Conservation (phyloP, 2,329 filamentous ascomycete genomes). For the Penicillium decumbens region DNA sequence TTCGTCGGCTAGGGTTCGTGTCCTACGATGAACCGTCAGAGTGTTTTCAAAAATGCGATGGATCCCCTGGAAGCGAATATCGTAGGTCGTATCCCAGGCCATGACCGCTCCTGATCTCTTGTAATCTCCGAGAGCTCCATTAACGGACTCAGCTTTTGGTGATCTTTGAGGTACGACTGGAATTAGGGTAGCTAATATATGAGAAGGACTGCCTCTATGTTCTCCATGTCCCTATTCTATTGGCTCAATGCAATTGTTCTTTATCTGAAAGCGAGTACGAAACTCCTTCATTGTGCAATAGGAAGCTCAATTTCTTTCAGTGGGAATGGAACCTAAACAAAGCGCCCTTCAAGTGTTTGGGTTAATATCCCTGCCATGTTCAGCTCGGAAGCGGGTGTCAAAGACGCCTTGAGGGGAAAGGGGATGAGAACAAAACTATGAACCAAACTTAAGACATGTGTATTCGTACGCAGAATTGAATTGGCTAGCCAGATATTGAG, state of each 20-base stretch:
- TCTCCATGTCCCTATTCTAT: background rate
- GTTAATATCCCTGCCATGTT: background rate
- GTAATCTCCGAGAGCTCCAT: background rate
- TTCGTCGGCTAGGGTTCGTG: background rate
- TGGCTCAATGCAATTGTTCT: background rate
- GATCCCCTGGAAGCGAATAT: background rate
- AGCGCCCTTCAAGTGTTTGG: background rate
- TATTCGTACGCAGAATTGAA: no score
- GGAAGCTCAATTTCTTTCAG: background rate
- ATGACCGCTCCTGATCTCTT: background rate
- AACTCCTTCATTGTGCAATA: background rate
- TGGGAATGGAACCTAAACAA: background rate
- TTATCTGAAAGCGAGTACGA: no score
- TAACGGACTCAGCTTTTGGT: no score
- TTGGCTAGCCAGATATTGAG: no score
- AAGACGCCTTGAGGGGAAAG: no score
- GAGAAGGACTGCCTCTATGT: background rate
- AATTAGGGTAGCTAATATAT: background rate
- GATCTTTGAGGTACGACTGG: no score
- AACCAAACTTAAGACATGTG: no score
- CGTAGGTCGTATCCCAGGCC: slow-evolving; percentile 1
- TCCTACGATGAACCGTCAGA: background rate
- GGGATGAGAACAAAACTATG: no score
- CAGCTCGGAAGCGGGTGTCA: no score
- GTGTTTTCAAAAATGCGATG: background rate